Evolutionary conservation across 2,329 filamentous ascomycete genomes (phyloP).

Genomic region (Talaromyces marneffei): DNA sequence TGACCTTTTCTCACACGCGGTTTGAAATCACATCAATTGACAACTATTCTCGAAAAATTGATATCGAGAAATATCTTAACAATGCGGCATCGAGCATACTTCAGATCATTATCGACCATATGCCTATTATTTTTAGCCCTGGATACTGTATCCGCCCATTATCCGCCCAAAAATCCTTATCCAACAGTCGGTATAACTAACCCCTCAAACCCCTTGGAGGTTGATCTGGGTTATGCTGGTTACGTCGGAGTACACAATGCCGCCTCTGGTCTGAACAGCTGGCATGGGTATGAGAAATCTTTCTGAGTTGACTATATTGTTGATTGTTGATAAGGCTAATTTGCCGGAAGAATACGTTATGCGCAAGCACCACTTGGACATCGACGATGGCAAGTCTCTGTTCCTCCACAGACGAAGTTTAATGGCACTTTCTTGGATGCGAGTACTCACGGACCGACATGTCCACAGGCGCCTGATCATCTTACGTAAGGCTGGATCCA

Average conservation of each 20-base stretch:
- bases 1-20: neutral
- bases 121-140: neutral
- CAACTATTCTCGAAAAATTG: neutral
- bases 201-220: conserved; percentile 20
- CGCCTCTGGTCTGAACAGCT: conserved; percentile 39
- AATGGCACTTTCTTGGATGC: conserved; percentile 20
- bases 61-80: neutral
- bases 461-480: conserved; percentile 25
- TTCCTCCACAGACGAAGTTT: conserved; percentile 18
- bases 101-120: neutral
- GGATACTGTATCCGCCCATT: neutral
- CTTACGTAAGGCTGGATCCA: conserved; percentile 2
- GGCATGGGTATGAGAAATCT: conserved; percentile 35
- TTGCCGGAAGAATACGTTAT: conserved; percentile 27
- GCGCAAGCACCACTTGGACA: conserved; percentile 27
- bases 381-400: conserved; percentile 28
- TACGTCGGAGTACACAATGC: conserved; percentile 42
- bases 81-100: neutral
- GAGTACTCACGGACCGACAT: conserved; percentile 22
- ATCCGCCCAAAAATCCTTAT: conserved; percentile 5
- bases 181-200: neutral
- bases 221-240: conserved; percentile 43
- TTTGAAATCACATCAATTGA: no score
- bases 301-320: neutral
- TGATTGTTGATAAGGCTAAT: neutral